These are phyloP conservation scores for Solanum pennellii DNA, from an alignment of 257 asterid genomes.

Conservation along the genomic window DNA sequence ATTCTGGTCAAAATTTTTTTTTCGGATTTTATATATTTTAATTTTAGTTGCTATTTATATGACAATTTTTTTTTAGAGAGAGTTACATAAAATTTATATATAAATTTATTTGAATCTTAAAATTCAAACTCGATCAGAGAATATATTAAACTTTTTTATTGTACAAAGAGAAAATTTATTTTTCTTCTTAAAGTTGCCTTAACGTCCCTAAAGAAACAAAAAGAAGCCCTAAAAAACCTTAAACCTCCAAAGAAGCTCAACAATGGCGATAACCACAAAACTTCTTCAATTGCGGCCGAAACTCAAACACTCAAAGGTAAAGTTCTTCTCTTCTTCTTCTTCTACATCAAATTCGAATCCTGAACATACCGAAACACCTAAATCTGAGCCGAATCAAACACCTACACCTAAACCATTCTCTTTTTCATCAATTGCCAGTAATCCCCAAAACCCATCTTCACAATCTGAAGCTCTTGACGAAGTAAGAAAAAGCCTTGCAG, in stretches of 20 bases:
- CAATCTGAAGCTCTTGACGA: not conserved
- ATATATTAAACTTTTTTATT: too few species aligned
- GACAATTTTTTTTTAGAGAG: accelerated
- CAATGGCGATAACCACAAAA: not conserved
- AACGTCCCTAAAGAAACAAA: not conserved
- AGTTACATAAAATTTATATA: accelerated
- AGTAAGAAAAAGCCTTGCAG: slow-evolving; percentile 5
- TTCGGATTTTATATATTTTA: too few species aligned
- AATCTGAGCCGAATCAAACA: not conserved
- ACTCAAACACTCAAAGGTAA: not conserved
- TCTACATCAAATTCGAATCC: not conserved
- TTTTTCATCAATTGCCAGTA: not conserved
- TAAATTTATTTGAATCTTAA: too few species aligned
- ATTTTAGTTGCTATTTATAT: not conserved
- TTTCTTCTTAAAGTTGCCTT: not conserved
- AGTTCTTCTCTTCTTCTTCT: not conserved
- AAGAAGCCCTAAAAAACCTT: not conserved
- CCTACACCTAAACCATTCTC: not conserved
- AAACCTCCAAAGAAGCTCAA: not conserved
- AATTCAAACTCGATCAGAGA: accelerated
- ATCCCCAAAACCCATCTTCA: not conserved
- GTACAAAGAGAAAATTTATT: not conserved
- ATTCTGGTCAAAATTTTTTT: too few species aligned
- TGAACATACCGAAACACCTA: not conserved
- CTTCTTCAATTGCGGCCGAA: not conserved